phyloP scores from a whole-genome alignment of 176 grass and related monocot genomes.

The Oryza officinalis region DNA sequence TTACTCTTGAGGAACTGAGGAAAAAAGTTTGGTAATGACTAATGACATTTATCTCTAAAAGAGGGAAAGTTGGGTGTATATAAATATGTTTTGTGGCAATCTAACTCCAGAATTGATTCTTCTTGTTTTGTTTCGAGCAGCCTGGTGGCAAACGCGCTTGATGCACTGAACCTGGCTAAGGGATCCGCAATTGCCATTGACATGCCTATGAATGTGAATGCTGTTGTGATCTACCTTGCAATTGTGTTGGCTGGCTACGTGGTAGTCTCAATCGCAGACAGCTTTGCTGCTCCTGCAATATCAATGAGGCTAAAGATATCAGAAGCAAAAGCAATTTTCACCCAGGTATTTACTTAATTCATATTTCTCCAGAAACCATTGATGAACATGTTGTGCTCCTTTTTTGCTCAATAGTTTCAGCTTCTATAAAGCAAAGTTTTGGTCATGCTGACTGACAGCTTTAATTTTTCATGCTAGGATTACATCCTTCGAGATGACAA shows the following conservation, averaged over 20 bases:
- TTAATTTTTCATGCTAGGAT: constrained; percentile 63
- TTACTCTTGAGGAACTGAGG: constrained; percentile 76
- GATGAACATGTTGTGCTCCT: not conserved
- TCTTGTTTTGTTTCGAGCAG: constrained; percentile 47
- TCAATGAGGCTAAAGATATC: constrained; percentile 73
- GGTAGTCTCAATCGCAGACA: constrained; percentile 96
- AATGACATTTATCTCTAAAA: constrained; percentile 23
- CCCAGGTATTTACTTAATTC: constrained; percentile 57
- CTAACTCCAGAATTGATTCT: not conserved
- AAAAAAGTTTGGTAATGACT: constrained; percentile 79
- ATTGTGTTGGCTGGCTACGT: constrained; percentile 77
- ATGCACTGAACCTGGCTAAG: constrained; percentile 70
- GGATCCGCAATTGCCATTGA: constrained; percentile 91
- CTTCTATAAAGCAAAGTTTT: not conserved
- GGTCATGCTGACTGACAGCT: not conserved
- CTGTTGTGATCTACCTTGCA: constrained; percentile 85
- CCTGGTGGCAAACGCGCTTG: constrained; percentile 82
- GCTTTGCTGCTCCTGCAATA: constrained; percentile 95
- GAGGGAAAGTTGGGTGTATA: not conserved
- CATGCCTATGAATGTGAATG: constrained; percentile 91
- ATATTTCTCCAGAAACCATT: constrained; percentile 9
- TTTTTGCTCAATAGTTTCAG: constrained; percentile 28
- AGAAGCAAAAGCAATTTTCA: constrained; percentile 94
- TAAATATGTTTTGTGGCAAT: not conserved
- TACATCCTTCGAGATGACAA: constrained; percentile 88